Percentiles rank a stretch among this genome's conserved stretches.
Conservation (phyloP, 106 monocot species). For the Dendrobium officinale region DNA sequence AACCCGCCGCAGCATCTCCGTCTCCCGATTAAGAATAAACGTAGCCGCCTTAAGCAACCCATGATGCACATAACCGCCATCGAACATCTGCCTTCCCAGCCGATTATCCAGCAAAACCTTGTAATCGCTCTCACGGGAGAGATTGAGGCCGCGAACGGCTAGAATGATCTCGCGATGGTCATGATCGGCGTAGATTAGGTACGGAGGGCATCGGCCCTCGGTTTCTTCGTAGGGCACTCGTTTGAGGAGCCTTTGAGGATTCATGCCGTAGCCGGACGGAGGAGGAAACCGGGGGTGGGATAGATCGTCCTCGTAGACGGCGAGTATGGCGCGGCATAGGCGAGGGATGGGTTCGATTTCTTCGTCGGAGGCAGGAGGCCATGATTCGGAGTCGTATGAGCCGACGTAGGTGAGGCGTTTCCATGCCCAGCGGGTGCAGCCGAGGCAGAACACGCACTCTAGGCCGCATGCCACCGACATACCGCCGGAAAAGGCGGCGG, state of each 20-base stretch:
- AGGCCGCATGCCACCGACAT: conserved; percentile 56
- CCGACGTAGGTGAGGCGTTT: conserved; percentile 79
- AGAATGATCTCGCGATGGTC: conserved; percentile 40
- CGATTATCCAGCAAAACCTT: conserved; percentile 47
- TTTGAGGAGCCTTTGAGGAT: conserved; percentile 40
- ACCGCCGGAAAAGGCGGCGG: background rate
- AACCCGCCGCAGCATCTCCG: conserved; percentile 35
- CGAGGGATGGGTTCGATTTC: conserved; percentile 68
- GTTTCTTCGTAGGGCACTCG: conserved; percentile 52
- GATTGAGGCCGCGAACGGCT: conserved; percentile 78
- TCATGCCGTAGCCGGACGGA: conserved; percentile 35
- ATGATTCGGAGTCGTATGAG: conserved; percentile 75
- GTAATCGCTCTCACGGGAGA: conserved; percentile 63
- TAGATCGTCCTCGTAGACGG: conserved; percentile 60
- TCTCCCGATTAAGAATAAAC: conserved; percentile 62
- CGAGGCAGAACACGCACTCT: conserved; percentile 75
- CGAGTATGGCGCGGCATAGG: conserved; percentile 58
- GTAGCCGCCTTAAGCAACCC: conserved; percentile 69
- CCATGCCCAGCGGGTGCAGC: conserved; percentile 78
- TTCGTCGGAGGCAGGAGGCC: conserved; percentile 41
- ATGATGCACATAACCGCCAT: conserved; percentile 16
- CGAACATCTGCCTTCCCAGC: conserved; percentile 16
- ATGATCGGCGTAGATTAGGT: conserved; percentile 63
- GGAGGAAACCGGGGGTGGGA: conserved; percentile 35
- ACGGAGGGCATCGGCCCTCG: conserved; percentile 46